These are phyloP conservation scores for Helichrysum umbraculigerum DNA, from an alignment of 129 eudicot genomes.

Conservation along the genomic window DNA sequence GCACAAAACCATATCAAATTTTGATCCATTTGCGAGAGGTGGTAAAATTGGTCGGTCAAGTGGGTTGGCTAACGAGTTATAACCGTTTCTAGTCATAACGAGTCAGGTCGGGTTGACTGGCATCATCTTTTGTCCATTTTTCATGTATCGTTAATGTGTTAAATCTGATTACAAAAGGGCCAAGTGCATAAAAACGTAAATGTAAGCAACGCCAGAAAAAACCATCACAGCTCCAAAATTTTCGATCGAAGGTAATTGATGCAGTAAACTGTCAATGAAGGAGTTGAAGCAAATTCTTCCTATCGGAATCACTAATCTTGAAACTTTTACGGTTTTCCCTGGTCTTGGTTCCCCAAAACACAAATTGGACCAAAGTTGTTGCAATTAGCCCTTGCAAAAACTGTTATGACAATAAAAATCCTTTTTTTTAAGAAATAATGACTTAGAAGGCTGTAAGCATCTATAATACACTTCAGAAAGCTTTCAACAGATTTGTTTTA, in stretches of 20 bases:
- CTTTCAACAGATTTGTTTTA: not conserved
- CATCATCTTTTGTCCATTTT: not conserved
- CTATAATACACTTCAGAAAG: not conserved
- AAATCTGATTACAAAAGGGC: not conserved
- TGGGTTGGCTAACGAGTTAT: not conserved
- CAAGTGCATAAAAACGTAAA: not conserved
- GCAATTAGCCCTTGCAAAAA: not conserved
- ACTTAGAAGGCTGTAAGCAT: not conserved
- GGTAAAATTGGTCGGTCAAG: not conserved
- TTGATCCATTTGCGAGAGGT: not conserved
- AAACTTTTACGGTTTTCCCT: not conserved
- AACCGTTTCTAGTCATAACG: not conserved
- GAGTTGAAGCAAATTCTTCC: not conserved
- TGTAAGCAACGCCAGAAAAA: not conserved
- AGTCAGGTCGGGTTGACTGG: not conserved
- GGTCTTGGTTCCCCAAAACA: not conserved
- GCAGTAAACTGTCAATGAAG: not conserved
- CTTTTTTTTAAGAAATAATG: not conserved
- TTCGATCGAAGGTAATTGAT: not conserved
- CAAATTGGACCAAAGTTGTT: not conserved
- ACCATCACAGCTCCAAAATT: not conserved
- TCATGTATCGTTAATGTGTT: not conserved
- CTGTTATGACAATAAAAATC: not conserved
- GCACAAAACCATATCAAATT: conserved; percentile 35
- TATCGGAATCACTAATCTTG: not conserved